Conservation (phyloP, 768 basidiomycete species). For the Amanita molliuscula region DNA sequence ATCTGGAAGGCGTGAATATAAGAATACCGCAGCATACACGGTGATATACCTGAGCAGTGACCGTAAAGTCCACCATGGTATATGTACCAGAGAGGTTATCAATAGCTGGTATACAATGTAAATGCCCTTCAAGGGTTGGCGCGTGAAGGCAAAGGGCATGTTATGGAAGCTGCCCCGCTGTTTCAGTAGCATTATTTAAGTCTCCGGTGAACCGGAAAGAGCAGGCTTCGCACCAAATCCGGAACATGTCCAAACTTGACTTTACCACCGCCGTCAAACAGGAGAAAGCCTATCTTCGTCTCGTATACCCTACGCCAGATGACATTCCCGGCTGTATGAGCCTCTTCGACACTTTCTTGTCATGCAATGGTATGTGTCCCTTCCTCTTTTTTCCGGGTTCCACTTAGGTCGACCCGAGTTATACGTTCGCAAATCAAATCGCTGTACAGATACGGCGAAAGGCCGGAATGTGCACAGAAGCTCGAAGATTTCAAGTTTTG, state of each 20-base stretch:
- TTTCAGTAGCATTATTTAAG: background rate
- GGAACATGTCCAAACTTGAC: conserved; percentile 2
- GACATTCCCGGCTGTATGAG: conserved; percentile 80
- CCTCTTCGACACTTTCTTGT: conserved; percentile 61
- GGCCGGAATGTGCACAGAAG: conserved; percentile 63
- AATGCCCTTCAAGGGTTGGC: conserved; percentile 39
- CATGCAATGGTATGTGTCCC: conserved; percentile 52
- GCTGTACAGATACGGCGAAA: conserved; percentile 77
- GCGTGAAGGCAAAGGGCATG: conserved; percentile 23
- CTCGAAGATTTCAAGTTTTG: conserved; percentile 95
- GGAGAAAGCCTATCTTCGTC: conserved; percentile 50
- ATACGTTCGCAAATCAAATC: conserved; percentile 74
- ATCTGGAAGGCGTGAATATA: conserved; percentile 15
- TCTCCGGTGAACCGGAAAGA: background rate
- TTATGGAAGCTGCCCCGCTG: background rate
- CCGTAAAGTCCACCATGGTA: conserved; percentile 39
- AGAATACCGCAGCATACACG: background rate
- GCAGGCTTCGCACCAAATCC: background rate
- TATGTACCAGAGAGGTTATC: conserved; percentile 27
- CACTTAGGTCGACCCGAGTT: conserved; percentile 28
- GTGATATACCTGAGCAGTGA: conserved; percentile 24
- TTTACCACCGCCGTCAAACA: conserved; percentile 51
- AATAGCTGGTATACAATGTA: conserved; percentile 36
- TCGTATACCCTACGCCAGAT: conserved; percentile 38
- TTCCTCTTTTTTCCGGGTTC: background rate